phyloP scores from a whole-genome alignment of 2,329 filamentous ascomycete genomes.

The Fusarium multiceps region DNA sequence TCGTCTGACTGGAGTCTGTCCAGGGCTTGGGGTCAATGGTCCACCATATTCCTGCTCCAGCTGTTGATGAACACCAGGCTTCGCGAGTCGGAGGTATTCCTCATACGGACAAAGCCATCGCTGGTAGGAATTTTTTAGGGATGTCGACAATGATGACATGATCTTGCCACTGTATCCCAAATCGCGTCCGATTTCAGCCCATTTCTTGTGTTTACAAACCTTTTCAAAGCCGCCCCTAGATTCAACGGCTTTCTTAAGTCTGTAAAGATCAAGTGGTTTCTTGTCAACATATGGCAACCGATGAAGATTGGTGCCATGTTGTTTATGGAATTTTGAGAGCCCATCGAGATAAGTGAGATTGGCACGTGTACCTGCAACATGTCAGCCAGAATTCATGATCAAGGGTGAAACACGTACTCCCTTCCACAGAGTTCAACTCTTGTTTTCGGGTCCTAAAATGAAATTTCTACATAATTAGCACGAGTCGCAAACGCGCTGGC shows the following conservation, averaged over 20 bases:
- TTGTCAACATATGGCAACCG: conserved; percentile 97
- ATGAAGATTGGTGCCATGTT: conserved; percentile 93
- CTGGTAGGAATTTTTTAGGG: conserved; percentile 97
- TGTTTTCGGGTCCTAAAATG: conserved; percentile 97
- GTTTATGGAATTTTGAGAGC: conserved; percentile 94
- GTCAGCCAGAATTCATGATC: conserved; percentile 48
- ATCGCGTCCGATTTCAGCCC: conserved; percentile 97
- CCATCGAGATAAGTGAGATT: conserved; percentile 97
- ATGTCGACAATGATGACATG: conserved; percentile 98
- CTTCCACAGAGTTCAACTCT: conserved; percentile 97
- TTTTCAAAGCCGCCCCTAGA: conserved; percentile 93
- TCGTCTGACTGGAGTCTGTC: conserved; percentile 76
- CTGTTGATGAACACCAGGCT: conserved; percentile 96
- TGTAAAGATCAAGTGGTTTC: conserved; percentile 93
- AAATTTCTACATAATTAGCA: conserved; percentile 73
- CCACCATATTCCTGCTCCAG: conserved; percentile 93
- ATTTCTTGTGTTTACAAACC: conserved; percentile 98
- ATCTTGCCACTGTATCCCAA: conserved; percentile 99
- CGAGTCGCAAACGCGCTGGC: conserved; percentile 12
- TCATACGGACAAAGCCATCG: conserved; percentile 98
- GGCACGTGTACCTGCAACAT: conserved; percentile 80
- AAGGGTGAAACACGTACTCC: conserved; percentile 71
- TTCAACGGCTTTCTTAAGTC: conserved; percentile 96
- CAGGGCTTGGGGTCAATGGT: conserved; percentile 81
- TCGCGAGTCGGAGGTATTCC: conserved; percentile 89